These are phyloP conservation scores for Ceratopteris richardii DNA, from an alignment of 75 land plant genomes.

Conservation along the genomic window DNA sequence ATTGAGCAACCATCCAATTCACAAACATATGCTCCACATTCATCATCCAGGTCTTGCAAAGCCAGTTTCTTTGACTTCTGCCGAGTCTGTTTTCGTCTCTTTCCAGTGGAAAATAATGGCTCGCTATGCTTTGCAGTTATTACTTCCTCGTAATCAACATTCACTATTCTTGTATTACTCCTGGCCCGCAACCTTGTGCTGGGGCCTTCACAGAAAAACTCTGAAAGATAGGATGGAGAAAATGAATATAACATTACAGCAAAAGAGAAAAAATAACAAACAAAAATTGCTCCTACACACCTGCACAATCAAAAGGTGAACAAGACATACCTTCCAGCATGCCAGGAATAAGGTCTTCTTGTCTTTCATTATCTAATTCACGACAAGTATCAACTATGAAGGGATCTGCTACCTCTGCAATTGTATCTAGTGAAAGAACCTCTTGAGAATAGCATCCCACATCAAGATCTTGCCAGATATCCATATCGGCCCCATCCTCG, in stretches of 20 bases:
- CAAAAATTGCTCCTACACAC: background rate
- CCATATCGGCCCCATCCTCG: background rate
- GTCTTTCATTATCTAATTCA: background rate
- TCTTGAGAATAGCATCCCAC: constrained; percentile 1
- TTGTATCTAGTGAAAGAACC: background rate
- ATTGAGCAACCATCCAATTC: constrained; percentile 86
- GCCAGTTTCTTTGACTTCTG: constrained; percentile 8
- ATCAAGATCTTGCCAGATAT: constrained; percentile 3
- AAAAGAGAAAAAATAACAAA: background rate
- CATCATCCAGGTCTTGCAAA: constrained; percentile 14
- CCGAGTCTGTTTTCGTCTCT: background rate
- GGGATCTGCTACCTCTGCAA: background rate
- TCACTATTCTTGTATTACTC: constrained; percentile 14
- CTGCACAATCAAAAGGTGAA: constrained; percentile 4
- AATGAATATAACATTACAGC: no score
- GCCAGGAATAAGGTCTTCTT: background rate
- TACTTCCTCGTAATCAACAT: constrained; percentile 10
- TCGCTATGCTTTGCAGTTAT: constrained; percentile 9
- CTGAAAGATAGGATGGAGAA: background rate
- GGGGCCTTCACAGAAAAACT: constrained; percentile 29
- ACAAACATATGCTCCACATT: constrained; percentile 55
- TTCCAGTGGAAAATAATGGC: background rate
- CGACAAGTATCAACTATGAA: background rate
- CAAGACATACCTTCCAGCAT: no score
- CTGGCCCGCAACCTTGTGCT: constrained; percentile 49